Evolutionary conservation across 805 yeast genomes (phyloP).

Genomic region (Wilhelminamyces savonicus): DNA sequence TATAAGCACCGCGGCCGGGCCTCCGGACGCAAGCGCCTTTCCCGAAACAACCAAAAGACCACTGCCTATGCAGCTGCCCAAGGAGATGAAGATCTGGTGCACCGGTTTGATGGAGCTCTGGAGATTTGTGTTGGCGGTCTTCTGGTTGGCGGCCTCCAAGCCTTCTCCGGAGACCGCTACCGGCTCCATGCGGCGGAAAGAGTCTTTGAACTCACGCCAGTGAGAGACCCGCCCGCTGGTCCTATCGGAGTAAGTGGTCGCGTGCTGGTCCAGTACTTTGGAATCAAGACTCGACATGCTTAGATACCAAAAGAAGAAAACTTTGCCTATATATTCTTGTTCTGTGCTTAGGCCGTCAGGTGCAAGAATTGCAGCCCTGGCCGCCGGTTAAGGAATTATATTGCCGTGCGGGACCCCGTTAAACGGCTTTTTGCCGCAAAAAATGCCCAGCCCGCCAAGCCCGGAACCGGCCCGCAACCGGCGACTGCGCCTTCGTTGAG

Average conservation of each 20-base stretch:
- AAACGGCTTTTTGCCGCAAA: too few species aligned
- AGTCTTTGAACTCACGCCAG: constrained; percentile 21
- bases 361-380: too few species aligned
- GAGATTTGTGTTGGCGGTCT: constrained; percentile 6
- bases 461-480: too few species aligned
- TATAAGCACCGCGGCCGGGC: constrained; percentile 29
- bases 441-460: too few species aligned
- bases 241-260: background rate
- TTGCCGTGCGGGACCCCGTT: too few species aligned
- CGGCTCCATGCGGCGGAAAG: constrained; percentile 23
- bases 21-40: constrained; percentile 28
- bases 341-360: too few species aligned
- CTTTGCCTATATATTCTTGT: too few species aligned
- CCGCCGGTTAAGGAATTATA: too few species aligned
- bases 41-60: constrained; percentile 38
- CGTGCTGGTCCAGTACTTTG: background rate
- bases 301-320: too few species aligned
- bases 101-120: constrained; percentile 10
- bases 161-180: constrained; percentile 1
- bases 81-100: too few species aligned
- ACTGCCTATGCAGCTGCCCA: constrained; percentile 38
- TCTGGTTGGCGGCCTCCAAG: constrained; percentile 3
- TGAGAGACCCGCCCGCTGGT: background rate
- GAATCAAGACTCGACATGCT: background rate
- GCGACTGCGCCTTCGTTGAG: too few species aligned